Evolutionary conservation across 768 basidiomycete species (phyloP).

Genomic region (Kwoniella dendrophila): DNA sequence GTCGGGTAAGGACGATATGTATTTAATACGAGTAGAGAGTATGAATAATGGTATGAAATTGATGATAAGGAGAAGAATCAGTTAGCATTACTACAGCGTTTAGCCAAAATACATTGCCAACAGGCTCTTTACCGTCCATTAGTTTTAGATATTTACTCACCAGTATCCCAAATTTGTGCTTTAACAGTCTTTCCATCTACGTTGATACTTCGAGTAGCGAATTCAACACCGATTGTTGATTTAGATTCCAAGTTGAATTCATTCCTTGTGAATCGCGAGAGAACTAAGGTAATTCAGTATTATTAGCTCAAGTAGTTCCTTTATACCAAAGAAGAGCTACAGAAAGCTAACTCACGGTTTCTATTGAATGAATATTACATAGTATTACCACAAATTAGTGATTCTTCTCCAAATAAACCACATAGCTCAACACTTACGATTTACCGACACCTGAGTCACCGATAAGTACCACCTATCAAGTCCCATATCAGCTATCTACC

Average conservation of each 20-base stretch:
- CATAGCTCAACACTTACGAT: conserved; percentile 73
- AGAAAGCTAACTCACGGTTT: conserved; percentile 63
- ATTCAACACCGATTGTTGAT: conserved; percentile 99
- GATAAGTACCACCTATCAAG: conserved; percentile 85
- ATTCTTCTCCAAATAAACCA: too few species aligned
- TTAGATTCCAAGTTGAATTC: conserved; percentile 99
- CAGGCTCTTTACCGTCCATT: too few species aligned
- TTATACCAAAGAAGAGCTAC: background rate
- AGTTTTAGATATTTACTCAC: conserved; percentile 59
- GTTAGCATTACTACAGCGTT: too few species aligned
- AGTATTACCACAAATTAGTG: too few species aligned
- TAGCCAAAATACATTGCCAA: too few species aligned
- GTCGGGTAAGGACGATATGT: conserved; percentile 10
- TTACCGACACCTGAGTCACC: conserved; percentile 99
- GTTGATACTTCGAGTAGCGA: conserved; percentile 90
- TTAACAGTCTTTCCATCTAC: conserved; percentile 98
- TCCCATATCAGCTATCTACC: background rate
- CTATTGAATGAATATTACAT: conserved; percentile 58
- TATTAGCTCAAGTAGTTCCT: background rate
- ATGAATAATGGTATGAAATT: background rate
- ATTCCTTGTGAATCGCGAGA: conserved; percentile 98
- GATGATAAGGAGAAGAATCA: background rate
- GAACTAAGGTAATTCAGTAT: conserved; percentile 64
- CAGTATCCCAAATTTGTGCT: conserved; percentile 99
- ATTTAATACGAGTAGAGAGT: background rate